Evolutionary conservation across 306 rosid genomes (phyloP).

Genomic region (Arachis stenosperma): DNA sequence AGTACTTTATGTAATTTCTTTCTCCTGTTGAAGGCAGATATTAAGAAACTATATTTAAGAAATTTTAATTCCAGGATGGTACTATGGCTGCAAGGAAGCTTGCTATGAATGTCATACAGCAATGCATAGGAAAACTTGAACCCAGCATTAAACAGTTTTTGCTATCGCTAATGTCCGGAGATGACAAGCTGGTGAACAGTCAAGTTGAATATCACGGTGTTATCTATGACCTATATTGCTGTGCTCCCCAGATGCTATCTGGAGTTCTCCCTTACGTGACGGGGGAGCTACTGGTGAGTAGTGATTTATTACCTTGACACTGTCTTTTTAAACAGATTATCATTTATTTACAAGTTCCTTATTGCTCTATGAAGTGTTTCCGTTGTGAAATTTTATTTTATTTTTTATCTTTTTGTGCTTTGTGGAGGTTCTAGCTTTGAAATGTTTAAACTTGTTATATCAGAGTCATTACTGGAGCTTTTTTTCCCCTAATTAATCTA

Average conservation of each 20-base stretch:
- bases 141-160: conserved; percentile 78
- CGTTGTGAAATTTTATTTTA: neutral
- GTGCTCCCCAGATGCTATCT: conserved; percentile 80
- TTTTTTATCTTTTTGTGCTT: conserved; percentile 14
- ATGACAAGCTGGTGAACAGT: conserved; percentile 60
- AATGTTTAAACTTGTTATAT: conserved; percentile 16
- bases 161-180: conserved; percentile 90
- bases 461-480: conserved; percentile 9
- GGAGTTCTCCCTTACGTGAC: conserved; percentile 90
- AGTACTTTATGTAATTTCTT: conserved; percentile 38
- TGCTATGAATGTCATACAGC: conserved; percentile 94
- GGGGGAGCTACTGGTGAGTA: conserved; percentile 92
- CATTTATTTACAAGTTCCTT: conserved; percentile 26
- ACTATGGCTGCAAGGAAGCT: conserved; percentile 91
- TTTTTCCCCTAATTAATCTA: conserved; percentile 7
- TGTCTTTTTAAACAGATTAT: neutral
- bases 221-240: conserved; percentile 87
- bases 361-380: neutral
- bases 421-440: conserved; percentile 32
- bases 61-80: conserved; percentile 65
- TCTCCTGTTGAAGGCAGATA: conserved; percentile 36
- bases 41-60: conserved; percentile 25
- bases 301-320: conserved; percentile 34
- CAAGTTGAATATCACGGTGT: conserved; percentile 78
- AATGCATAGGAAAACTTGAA: conserved; percentile 86